A percentile compares a stretch with the other conserved stretches of the same genome.
Conservation (phyloP, 192 early-diverging fungal genomes). For the Rhizophagus clarus region DNA sequence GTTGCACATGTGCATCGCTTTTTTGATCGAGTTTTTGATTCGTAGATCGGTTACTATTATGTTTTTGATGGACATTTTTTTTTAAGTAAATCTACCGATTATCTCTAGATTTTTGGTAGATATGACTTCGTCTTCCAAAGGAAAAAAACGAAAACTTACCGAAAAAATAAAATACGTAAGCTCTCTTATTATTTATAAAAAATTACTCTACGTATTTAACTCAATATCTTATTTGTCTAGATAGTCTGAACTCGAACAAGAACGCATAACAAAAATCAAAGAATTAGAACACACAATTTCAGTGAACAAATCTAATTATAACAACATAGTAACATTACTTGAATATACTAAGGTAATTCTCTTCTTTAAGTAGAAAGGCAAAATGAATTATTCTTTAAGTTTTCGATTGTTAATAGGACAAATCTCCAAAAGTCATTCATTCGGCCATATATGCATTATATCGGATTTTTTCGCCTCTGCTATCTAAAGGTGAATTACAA, state of each 20-base stretch:
- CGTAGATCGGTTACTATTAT: no score
- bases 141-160: not conserved
- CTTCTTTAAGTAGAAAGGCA: not conserved
- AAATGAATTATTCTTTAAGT: not conserved
- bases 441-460: conserved; percentile 73
- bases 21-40: no score
- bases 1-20: not conserved
- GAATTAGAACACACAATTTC: conserved; percentile 65
- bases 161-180: not conserved
- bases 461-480: conserved; percentile 63
- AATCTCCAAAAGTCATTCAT: conserved; percentile 59
- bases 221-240: not conserved
- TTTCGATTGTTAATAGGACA: not conserved
- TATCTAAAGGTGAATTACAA: conserved; percentile 50
- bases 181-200: not conserved
- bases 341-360: conserved; percentile 52
- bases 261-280: conserved; percentile 44
- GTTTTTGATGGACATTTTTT: no score
- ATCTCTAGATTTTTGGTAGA: no score
- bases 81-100: no score
- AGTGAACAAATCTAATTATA: conserved; percentile 70
- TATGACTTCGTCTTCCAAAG: not conserved
- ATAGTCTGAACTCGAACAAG: not conserved
- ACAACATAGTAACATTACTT: conserved; percentile 71
- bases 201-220: not conserved